Conservation (phyloP, 1,139 yeast species). For the Hansenula lynferdii region DNA sequence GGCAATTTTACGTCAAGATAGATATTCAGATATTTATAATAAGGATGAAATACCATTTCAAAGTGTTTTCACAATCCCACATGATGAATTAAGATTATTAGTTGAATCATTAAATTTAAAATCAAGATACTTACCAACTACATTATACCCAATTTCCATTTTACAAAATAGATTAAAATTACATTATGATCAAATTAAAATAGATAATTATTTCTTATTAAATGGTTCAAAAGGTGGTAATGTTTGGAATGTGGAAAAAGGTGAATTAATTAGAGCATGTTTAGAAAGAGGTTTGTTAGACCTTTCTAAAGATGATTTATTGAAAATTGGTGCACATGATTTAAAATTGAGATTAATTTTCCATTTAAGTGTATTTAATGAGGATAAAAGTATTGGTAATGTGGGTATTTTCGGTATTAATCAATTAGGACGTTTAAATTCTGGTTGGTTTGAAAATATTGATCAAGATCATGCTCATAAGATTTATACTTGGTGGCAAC, state of each 20-base stretch:
- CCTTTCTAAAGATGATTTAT: conserved; percentile 15
- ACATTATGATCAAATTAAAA: conserved; percentile 39
- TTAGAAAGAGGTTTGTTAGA: conserved; percentile 45
- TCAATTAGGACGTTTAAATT: conserved; percentile 8
- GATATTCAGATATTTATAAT: conserved; percentile 15
- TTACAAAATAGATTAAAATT: conserved; percentile 35
- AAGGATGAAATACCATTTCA: conserved; percentile 16
- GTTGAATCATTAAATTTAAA: conserved; percentile 34
- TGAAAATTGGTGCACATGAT: conserved; percentile 16
- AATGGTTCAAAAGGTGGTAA: conserved; percentile 2
- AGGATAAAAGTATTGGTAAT: conserved; percentile 13
- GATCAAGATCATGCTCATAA: conserved; percentile 7
- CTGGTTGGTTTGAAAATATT: conserved; percentile 11
- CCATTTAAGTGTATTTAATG: conserved; percentile 14
- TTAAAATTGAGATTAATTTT: conserved; percentile 16
- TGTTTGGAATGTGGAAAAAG: conserved; percentile 38
- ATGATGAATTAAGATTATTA: conserved; percentile 31
- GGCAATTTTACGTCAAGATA: conserved; percentile 19
- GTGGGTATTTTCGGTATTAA: conserved; percentile 18
- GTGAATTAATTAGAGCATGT: conserved; percentile 43
- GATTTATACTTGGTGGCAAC: conserved; percentile 24
- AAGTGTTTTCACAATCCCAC: conserved; percentile 42
- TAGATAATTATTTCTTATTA: conserved; percentile 45
- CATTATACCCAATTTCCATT: conserved; percentile 33
- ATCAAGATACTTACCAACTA: conserved; percentile 35